Conservation (phyloP, 2,329 filamentous ascomycete species). For the Aspergillus texensis region DNA sequence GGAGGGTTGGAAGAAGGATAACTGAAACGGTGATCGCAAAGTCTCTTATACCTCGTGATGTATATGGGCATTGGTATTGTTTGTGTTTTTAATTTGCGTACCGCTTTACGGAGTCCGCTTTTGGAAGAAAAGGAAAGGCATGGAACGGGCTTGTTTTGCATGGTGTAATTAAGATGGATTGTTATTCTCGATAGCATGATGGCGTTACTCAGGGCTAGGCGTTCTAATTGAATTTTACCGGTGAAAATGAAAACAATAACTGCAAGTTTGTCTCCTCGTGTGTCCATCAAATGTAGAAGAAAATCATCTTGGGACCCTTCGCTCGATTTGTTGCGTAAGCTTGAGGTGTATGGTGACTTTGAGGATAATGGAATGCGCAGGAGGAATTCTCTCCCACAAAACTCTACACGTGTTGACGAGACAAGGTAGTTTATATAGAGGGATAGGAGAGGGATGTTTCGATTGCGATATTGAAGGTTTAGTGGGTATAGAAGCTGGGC, state of each 20-base stretch:
- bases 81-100: neutral
- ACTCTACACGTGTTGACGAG: accelerated
- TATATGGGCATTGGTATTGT: neutral
- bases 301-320: no score
- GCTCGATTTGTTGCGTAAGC: neutral
- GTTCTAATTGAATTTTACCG: neutral
- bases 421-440: no score
- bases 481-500: neutral
- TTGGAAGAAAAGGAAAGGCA: neutral
- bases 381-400: no score
- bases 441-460: no score
- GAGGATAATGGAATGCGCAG: no score
- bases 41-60: neutral
- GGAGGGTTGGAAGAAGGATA: conserved; percentile 27
- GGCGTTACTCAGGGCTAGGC: neutral
- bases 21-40: neutral
- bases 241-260: neutral
- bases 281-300: neutral
- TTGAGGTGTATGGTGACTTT: neutral
- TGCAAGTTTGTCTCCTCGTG: neutral
- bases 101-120: neutral
- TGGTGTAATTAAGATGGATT: neutral
- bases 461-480: no score
- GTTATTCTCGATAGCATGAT: neutral
- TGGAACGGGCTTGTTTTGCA: neutral